Evolutionary conservation across 1,139 yeast species (phyloP), one percentile per base, ranked within the genome.

Genomic region (Diutina ranongensis): DNA sequence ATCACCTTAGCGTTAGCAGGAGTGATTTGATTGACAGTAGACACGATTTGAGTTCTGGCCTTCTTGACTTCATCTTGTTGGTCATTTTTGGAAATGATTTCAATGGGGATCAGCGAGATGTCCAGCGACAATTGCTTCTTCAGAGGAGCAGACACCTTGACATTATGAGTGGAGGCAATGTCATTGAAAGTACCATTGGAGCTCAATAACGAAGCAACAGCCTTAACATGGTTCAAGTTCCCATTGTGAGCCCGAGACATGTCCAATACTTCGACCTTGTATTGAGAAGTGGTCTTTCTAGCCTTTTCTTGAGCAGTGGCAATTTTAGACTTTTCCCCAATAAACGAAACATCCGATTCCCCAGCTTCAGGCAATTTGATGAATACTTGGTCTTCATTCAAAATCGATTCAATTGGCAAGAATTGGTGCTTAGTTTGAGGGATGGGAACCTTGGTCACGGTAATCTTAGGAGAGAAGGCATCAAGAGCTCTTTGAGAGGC

Each of bases 181-280:
- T 65, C 58, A 45, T 72, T 68, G 52, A 76, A 72, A 28, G 64
- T 58, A 15, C 73, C 74, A 50, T 76, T 68, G 49, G 75, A 67
- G 46, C 64, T 61, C 57, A 89, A 82, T 61, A 72, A 84, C 16
- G 80, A 68, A 44, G 89, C 82, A 48, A 89, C 71, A 35, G 80
- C 76, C 55, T 77, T 77, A 32, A 94, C 95, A 57, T 89, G 97
- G 28, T 67, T 60, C 49, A 79, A 62, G 57, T 84, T 80, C 55
- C 85, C 86, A 56, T 86, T 85, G 61, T 89, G 96, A 35, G 97
- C 95, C 61, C 77, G 81, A 21, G 94, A 79, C 66, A 89, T 80
- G 55, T 86, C 94, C 58, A 89, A 71, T 21, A 78, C 67, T 55
- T 83, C 88, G 44, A 83, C 79, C 54, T 65, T 68, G 57, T 62